phyloP scores from a whole-genome alignment of 129 eudicot genomes.

The Tagetes erecta region DNA sequence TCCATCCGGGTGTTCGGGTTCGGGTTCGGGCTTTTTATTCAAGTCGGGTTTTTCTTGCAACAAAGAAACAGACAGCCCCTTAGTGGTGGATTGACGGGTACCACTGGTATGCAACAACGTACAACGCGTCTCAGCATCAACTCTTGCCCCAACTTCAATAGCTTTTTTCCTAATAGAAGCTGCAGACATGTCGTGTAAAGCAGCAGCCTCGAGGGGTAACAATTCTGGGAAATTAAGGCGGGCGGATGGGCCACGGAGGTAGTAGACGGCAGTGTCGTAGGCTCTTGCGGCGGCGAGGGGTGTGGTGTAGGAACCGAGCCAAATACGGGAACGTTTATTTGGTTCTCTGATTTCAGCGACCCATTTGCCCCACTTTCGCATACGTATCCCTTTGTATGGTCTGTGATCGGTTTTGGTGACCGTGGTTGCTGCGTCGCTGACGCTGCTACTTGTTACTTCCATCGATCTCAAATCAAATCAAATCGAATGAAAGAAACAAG shows the following conservation, averaged over 20 bases:
- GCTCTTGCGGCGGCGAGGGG: constrained; percentile 62
- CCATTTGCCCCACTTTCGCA: constrained; percentile 78
- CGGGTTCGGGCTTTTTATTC: constrained; percentile 60
- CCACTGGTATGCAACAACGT: constrained; percentile 23
- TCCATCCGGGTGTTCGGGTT: constrained; percentile 64
- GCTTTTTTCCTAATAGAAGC: constrained; percentile 49
- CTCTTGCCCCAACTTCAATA: constrained; percentile 53
- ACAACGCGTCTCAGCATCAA: constrained; percentile 41
- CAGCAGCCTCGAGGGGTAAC: constrained; percentile 27
- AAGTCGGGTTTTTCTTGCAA: constrained; percentile 60
- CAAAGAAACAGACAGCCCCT: too few relatives aligned
- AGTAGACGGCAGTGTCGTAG: constrained; percentile 58
- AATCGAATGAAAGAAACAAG: too few relatives aligned
- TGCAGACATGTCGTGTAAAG: constrained; percentile 38
- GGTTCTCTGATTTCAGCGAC: constrained; percentile 68
- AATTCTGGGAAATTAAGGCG: constrained; percentile 49
- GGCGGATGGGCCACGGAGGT: constrained; percentile 63
- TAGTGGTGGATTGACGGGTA: background rate
- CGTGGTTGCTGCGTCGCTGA: background rate
- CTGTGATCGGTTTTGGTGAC: constrained; percentile 35
- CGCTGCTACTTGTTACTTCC: constrained; percentile 30
- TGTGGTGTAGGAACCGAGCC: constrained; percentile 65
- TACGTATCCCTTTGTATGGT: constrained; percentile 59
- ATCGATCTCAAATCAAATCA: constrained; percentile 15
- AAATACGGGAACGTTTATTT: constrained; percentile 53